These are phyloP conservation scores for Fraxinus sp. DNA, from an alignment of 305 asterid genomes.

Conservation along the genomic window DNA sequence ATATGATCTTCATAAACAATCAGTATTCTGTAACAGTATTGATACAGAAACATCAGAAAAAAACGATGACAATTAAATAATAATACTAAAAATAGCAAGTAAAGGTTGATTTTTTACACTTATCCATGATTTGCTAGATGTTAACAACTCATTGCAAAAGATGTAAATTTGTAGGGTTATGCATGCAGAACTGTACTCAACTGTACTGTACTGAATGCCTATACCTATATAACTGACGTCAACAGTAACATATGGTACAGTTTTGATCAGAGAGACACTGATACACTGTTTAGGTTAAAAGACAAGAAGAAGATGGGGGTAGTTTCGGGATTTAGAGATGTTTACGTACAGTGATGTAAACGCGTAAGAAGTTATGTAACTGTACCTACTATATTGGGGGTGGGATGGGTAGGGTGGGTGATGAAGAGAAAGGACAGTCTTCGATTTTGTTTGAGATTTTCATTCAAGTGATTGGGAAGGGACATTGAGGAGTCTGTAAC, in stretches of 20 bases:
- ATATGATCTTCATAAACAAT: slow-evolving; percentile 16
- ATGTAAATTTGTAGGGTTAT: slow-evolving; percentile 17
- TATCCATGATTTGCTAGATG: slow-evolving; percentile 43
- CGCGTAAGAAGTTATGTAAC: slow-evolving; percentile 22
- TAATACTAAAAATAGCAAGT: slow-evolving; percentile 33
- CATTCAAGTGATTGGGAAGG: slow-evolving; percentile 22
- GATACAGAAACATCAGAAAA: background rate
- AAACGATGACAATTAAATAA: background rate
- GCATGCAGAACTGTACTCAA: slow-evolving; percentile 19
- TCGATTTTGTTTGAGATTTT: slow-evolving; percentile 29
- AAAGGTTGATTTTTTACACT: slow-evolving; percentile 34
- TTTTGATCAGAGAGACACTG: slow-evolving; percentile 10
- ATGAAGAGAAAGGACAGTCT: slow-evolving; percentile 22
- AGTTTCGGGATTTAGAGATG: slow-evolving; percentile 25
- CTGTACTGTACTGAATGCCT: slow-evolving; percentile 25
- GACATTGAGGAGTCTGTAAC: background rate
- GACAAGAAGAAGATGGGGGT: slow-evolving; percentile 31
- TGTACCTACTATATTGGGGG: background rate
- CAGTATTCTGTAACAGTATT: background rate
- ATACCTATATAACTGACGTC: slow-evolving; percentile 27
- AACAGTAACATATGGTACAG: slow-evolving; percentile 10
- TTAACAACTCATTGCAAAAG: slow-evolving; percentile 37
- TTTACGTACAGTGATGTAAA: slow-evolving; percentile 20
- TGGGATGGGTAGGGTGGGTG: background rate
- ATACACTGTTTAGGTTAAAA: slow-evolving; percentile 18